phyloP scores from a whole-genome alignment of 1,284 basidiomycete genomes.

The Abortiporus biennis region DNA sequence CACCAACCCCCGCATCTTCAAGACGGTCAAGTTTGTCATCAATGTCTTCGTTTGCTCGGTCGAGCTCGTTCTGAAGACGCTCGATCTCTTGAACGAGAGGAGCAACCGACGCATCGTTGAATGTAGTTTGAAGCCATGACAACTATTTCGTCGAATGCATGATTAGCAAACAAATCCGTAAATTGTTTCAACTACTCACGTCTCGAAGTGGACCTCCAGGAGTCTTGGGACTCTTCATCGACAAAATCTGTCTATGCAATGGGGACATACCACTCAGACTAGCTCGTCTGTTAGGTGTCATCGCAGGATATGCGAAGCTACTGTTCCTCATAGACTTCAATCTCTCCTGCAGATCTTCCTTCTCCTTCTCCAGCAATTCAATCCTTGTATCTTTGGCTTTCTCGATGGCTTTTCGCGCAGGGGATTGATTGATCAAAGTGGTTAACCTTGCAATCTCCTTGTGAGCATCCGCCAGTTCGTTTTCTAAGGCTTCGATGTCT shows the following conservation, averaged over 20 bases:
- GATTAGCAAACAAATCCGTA: constrained; percentile 1
- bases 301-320: constrained; percentile 24
- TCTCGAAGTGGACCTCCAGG: constrained; percentile 73
- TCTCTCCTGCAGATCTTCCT: constrained; percentile 65
- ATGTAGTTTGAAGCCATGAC: constrained; percentile 63
- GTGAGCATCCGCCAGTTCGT: constrained; percentile 75
- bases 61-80: constrained; percentile 64
- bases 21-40: constrained; percentile 82
- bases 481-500: constrained; percentile 58
- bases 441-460: constrained; percentile 75
- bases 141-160: no score
- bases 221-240: constrained; percentile 62
- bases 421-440: constrained; percentile 63
- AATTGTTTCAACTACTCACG: constrained; percentile 35
- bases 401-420: constrained; percentile 69
- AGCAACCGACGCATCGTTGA: constrained; percentile 42
- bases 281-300: constrained; percentile 50
- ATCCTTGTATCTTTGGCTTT: constrained; percentile 69
- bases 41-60: constrained; percentile 73
- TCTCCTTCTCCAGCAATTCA: constrained; percentile 69
- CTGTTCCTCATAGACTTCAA: constrained; percentile 52
- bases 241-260: constrained; percentile 64
- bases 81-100: constrained; percentile 60
- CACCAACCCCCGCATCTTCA: constrained; percentile 69
- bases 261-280: constrained; percentile 61